phyloP scores from a whole-genome alignment of 2,329 filamentous ascomycete genomes.

The Gremmenia infestans region DNA sequence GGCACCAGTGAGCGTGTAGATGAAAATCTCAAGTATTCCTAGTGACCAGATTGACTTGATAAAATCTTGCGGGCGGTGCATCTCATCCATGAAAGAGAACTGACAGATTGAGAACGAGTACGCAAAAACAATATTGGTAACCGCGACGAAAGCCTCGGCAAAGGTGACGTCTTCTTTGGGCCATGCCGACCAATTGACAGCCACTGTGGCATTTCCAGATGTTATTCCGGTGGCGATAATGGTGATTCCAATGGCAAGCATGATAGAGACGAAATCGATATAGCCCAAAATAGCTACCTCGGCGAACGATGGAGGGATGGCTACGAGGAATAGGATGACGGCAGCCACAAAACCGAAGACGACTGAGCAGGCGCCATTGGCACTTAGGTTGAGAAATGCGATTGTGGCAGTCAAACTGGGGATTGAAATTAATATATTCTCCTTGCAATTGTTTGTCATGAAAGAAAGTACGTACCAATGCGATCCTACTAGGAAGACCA shows the following conservation, averaged over 20 bases:
- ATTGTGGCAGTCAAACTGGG: slow-evolving; percentile 49
- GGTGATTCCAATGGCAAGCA: slow-evolving; percentile 49
- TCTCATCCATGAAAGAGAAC: slow-evolving; percentile 29
- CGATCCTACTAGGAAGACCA: slow-evolving; percentile 58
- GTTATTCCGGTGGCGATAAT: slow-evolving; percentile 50
- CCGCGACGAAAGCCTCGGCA: slow-evolving; percentile 42
- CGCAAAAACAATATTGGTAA: slow-evolving; percentile 57
- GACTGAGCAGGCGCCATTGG: slow-evolving; percentile 50
- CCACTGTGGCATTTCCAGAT: slow-evolving; percentile 2
- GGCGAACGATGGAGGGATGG: slow-evolving; percentile 51
- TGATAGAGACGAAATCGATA: slow-evolving; percentile 50
- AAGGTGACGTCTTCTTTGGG: slow-evolving; percentile 33
- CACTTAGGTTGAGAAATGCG: slow-evolving; percentile 52
- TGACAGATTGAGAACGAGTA: slow-evolving; percentile 38
- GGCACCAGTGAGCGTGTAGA: slow-evolving; percentile 53
- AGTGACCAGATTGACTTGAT: slow-evolving; percentile 41
- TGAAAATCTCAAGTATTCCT: slow-evolving; percentile 45
- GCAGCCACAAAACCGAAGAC: slow-evolving; percentile 48
- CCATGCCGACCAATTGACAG: slow-evolving; percentile 22
- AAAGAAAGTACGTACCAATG: slow-evolving; percentile 37
- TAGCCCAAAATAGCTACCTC: slow-evolving; percentile 51
- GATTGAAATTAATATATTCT: not conserved
- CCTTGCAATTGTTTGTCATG: not conserved
- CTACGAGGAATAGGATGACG: slow-evolving; percentile 46
- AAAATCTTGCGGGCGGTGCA: slow-evolving; percentile 33